Base-by-base conservation (phyloP, 129 eudicot genomes). In the Helichrysum umbraculigerum region DNA sequence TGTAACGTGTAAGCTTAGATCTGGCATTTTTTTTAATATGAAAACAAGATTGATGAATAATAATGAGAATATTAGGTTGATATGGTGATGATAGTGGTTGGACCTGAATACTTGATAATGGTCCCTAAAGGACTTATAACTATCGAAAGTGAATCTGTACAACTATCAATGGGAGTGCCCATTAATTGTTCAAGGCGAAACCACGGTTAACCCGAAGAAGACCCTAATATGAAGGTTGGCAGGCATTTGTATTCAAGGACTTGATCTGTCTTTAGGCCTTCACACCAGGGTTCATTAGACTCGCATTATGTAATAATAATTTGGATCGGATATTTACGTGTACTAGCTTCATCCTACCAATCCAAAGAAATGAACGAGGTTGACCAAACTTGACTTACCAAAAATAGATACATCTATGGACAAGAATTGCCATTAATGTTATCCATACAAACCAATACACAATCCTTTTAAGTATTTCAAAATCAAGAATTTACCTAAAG, bases 361-460 rank as follows among this genome's bases (percentile, higher is more conserved):
- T 70, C 20, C 70, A 78, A 17, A 71, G 51, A 71, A 21, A 78
- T 32, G 15, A 78, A 76, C 28, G 28, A 25, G 28, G 80, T 71
- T 78, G 72, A 78, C 72, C 77, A 35, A 47, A 71, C 28, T 57
- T 35, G 76, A 72, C 78, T 33, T 50, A 11, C 82, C 47, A 50
- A 33, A 71, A 64, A 71, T 71, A 72, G 78, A 79, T 79, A 20
- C 29, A 33, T 79, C 66, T 72, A 39, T 66, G 78, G 78, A 72
- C 83, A 72, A 52, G 62, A 50, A 19, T 64, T 41, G 78, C 83
- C 83, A 79, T 25, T 51, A 58, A 72, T 63, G 54, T 33, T 63
- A 72, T 72, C 72, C 83, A 67, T 66, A 79, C 78, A 79, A 71
- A 63, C 67, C 71, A 44, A 70, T 21, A 44, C 71, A 62, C 78